A percentile compares a stretch with the other conserved stretches of the same genome.
phyloP scores from a whole-genome alignment of 352 stramenopile genomes.

The Globisporangium canariense region DNA sequence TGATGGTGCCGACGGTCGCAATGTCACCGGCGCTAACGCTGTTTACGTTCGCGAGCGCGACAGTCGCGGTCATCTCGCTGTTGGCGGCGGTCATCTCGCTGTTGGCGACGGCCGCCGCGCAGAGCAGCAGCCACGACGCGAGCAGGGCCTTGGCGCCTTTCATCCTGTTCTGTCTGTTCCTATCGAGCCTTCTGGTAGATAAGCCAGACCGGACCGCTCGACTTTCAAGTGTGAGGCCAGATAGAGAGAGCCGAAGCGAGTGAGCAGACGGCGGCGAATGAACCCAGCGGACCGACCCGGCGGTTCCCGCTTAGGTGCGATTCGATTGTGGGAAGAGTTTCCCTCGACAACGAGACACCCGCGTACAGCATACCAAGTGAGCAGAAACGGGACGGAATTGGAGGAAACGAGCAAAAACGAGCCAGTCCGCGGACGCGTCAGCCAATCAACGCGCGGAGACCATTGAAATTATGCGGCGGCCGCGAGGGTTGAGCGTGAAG shows the following conservation, averaged over 20 bases:
- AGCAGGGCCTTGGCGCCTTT: conserved; percentile 14
- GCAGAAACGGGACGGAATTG: too few relatives aligned
- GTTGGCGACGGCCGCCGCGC: conserved; percentile 6
- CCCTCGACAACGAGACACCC: background rate
- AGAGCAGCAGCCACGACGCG: conserved; percentile 16
- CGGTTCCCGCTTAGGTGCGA: conserved; percentile 6
- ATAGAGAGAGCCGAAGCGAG: background rate
- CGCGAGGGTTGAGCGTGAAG: background rate
- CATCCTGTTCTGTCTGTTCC: conserved; percentile 7
- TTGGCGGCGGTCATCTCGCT: conserved; percentile 1
- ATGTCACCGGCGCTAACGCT: too few relatives aligned
- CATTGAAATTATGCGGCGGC: background rate
- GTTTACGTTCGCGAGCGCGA: background rate
- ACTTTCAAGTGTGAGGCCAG: conserved; percentile 8
- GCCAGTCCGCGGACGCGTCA: background rate
- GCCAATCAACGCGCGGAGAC: conserved; percentile 3
- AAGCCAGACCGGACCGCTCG: background rate
- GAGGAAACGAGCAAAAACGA: background rate
- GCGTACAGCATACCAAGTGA: too few relatives aligned
- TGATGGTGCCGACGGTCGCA: too few relatives aligned
- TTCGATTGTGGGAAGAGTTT: background rate
- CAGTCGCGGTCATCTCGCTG: background rate
- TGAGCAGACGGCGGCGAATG: background rate
- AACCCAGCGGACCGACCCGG: conserved; percentile 5
- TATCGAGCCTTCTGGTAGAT: background rate